These are phyloP conservation scores for Aphanomyces euteiches DNA, from an alignment of 352 stramenopile species.

Conservation along the genomic window DNA sequence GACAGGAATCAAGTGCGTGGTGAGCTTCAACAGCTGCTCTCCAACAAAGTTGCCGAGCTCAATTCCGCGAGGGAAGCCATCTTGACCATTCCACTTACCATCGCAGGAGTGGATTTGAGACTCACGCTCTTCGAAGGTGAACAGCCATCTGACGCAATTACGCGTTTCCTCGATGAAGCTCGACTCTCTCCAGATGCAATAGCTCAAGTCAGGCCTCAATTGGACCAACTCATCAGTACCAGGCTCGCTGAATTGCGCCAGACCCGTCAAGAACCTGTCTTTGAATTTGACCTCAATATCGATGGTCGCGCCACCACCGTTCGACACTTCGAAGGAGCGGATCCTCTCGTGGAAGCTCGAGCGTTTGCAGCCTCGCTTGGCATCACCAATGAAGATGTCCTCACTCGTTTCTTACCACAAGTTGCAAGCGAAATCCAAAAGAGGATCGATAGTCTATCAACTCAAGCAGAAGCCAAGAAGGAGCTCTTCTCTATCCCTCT, in stretches of 20 bases:
- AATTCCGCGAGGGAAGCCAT: constrained; percentile 31
- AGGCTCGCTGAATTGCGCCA: constrained; percentile 4
- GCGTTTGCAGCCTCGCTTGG: constrained; percentile 46
- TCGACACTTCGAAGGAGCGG: constrained; percentile 61
- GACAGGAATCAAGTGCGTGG: background rate
- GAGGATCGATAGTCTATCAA: constrained; percentile 37
- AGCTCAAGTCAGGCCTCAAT: constrained; percentile 54
- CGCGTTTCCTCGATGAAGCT: constrained; percentile 62
- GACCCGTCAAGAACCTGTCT: background rate
- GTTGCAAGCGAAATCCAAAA: constrained; percentile 57
- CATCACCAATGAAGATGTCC: constrained; percentile 46
- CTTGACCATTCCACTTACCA: constrained; percentile 54
- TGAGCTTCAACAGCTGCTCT: background rate
- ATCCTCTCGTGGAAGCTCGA: constrained; percentile 54
- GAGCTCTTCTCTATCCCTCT: constrained; percentile 71
- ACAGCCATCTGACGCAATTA: constrained; percentile 47
- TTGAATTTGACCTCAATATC: background rate
- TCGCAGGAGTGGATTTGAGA: constrained; percentile 47
- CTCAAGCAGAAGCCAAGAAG: constrained; percentile 18
- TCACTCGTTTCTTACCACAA: constrained; percentile 53
- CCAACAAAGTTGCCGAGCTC: constrained; percentile 19
- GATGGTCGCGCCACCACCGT: background rate
- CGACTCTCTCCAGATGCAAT: constrained; percentile 60
- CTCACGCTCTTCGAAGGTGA: constrained; percentile 64
- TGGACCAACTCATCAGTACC: constrained; percentile 43